These are phyloP conservation scores for Kwoniella shandongensis DNA, from an alignment of 768 basidiomycete genomes.

Conservation along the genomic window DNA sequence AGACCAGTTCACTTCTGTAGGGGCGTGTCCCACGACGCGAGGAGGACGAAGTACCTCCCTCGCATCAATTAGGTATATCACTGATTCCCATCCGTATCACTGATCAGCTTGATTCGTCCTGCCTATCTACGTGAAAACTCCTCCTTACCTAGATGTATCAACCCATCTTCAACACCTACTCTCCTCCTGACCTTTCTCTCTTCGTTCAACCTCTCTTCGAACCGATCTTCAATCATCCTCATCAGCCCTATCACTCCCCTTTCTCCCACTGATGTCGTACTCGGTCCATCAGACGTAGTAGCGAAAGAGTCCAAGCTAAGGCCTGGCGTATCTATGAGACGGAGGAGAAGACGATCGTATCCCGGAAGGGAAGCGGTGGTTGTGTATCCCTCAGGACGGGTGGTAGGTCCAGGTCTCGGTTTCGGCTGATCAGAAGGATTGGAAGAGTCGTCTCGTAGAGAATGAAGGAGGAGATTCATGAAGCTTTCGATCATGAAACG, in stretches of 20 bases:
- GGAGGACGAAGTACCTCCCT: slow-evolving; percentile 27
- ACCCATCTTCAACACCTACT: slow-evolving; percentile 23
- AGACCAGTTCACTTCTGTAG: slow-evolving; percentile 43
- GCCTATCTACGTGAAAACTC: too few species aligned
- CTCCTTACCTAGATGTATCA: slow-evolving; percentile 46
- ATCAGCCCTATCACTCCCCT: slow-evolving; percentile 35
- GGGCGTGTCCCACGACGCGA: neutral
- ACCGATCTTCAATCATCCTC: slow-evolving; percentile 38
- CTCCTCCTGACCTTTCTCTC: slow-evolving; percentile 37
- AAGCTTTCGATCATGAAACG: neutral
- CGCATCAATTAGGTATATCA: slow-evolving; percentile 43
- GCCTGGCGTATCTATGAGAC: slow-evolving; percentile 45
- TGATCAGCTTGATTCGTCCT: neutral
- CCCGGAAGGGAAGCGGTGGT: neutral
- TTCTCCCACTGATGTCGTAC: slow-evolving; percentile 23
- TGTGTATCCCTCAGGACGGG: slow-evolving; percentile 2
- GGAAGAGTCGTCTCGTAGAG: neutral
- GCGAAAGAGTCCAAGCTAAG: too few species aligned
- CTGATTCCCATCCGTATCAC: too few species aligned
- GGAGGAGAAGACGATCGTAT: slow-evolving; percentile 32
- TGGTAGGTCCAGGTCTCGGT: too few species aligned
- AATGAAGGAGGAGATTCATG: neutral
- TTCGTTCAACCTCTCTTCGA: slow-evolving; percentile 35
- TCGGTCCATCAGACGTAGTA: slow-evolving; percentile 7
- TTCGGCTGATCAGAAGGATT: slow-evolving; percentile 1